Evolutionary conservation across 2,329 filamentous ascomycete genomes (phyloP), one percentile per base, ranked within the genome.

Genomic region (Neoascochyta sp.): DNA sequence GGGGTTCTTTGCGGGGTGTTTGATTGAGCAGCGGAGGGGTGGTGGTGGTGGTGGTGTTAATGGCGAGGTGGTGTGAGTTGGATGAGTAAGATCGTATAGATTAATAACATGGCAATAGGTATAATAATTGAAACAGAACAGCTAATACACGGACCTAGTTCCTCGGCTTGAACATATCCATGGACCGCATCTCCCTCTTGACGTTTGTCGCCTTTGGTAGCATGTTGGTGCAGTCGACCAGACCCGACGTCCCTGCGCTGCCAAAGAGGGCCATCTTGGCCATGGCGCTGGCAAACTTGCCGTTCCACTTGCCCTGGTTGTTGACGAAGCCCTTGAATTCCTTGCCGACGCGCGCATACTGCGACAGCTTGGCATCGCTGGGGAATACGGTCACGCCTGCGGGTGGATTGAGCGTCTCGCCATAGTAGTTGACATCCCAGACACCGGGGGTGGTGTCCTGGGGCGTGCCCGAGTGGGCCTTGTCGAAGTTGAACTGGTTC

Each of bases 301-400:
- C 47, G 16, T 40, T 56, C 60, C 60, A 65, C 34, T 57, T 54
- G 7, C 48, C 57, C 27, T 53, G 47, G 24, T 54, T 53, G 12
- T 47, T 42, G 1, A 63, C 54, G 16, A 65, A 62, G 10, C 46
- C 54, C 35, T 47, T 43, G 36, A 65, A 62, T 34, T 55, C 50
- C 25, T 57, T 53, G 1, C 60, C 61, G 0, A 62, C 54, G 9
- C 36, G 43, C 9, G 30, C 28, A 19, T 53, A 45, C 8, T 44
- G 39, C 7, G 52, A 45, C 0, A 63, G 34, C 30, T 58, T 57
- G 22, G 46, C 44, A 23, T 63, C 60, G 16, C 42, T 47, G 3
- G 57, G 51, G 19, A 63, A 55, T 11, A 54, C 45, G 9, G 54
- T 38, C 7, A 54, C 41, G 6, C 45, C 50, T 7, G 41, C 17